Evolutionary conservation across 2,329 filamentous ascomycete genomes (phyloP).

Genomic region (Allantophomopsis lycopodina): DNA sequence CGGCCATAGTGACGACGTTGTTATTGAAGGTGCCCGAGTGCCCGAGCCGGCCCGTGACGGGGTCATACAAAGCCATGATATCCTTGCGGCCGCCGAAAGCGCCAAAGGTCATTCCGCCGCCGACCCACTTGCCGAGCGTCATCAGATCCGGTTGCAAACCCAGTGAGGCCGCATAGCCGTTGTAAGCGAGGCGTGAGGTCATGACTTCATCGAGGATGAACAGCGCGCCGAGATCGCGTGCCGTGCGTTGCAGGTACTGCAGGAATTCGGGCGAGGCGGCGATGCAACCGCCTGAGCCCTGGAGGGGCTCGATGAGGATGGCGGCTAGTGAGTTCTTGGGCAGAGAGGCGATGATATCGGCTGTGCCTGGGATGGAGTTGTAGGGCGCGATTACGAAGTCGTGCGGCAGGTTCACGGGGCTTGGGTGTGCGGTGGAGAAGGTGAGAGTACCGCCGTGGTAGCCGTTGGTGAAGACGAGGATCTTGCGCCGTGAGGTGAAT

Average conservation of each 20-base stretch:
- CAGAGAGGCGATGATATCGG: conserved; percentile 22
- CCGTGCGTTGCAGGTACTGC: conserved; percentile 6
- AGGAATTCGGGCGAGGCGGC: conserved; percentile 20
- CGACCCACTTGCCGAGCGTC: conserved; percentile 53
- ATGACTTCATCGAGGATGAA: conserved; percentile 63
- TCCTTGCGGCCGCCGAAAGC: conserved; percentile 47
- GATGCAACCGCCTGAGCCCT: conserved; percentile 46
- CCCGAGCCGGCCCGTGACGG: conserved; percentile 21
- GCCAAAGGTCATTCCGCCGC: conserved; percentile 52
- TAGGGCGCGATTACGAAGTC: conserved; percentile 38
- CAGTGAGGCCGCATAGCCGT: conserved; percentile 30
- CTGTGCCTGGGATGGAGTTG: conserved; percentile 39
- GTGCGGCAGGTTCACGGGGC: conserved; percentile 9
- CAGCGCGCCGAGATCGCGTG: conserved; percentile 28
- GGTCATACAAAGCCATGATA: conserved; percentile 45
- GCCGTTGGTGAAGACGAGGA: conserved; percentile 11
- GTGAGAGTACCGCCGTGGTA: conserved; percentile 20
- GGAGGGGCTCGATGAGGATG: conserved; percentile 53
- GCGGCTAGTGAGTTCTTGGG: conserved; percentile 24
- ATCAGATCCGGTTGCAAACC: conserved; percentile 43
- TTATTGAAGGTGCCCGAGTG: conserved; percentile 59
- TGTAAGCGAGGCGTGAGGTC: conserved; percentile 42
- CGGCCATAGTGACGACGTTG: conserved; percentile 38
- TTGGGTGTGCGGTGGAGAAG: conserved; percentile 20
- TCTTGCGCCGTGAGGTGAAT: conserved; percentile 8